A percentile compares a stretch with the other conserved stretches of the same genome.
These are phyloP conservation scores for Coffea humblotiana DNA, from an alignment of 305 asterid genomes.

Conservation along the genomic window DNA sequence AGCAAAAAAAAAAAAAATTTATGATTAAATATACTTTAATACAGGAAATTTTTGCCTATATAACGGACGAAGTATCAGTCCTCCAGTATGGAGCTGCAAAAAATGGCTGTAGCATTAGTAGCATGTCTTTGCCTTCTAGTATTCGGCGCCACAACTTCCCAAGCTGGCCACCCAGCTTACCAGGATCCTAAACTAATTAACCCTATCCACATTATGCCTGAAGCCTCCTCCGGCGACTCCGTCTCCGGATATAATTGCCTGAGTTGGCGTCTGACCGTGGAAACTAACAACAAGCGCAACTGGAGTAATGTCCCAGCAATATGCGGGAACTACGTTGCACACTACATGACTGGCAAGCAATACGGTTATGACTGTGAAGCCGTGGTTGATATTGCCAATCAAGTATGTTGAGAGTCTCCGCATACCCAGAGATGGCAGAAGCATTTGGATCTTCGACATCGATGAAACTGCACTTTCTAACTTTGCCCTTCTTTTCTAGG, in stretches of 20 bases:
- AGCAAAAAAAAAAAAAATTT: no score
- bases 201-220: no score
- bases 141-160: background rate
- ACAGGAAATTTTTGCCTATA: no score
- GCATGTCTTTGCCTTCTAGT: background rate
- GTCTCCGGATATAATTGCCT: constrained; percentile 33
- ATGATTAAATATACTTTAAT: no score
- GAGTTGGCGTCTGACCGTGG: constrained; percentile 51
- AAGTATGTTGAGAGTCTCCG: constrained; percentile 30
- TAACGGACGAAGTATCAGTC: no score
- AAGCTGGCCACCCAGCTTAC: background rate
- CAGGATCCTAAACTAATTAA: background rate
- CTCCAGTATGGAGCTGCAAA: background rate
- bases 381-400: constrained; percentile 43
- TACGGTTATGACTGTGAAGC: constrained; percentile 39
- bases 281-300: constrained; percentile 35
- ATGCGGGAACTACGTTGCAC: constrained; percentile 42
- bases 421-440: constrained; percentile 38
- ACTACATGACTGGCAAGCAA: constrained; percentile 54
- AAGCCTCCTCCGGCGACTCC: constrained; percentile 9
- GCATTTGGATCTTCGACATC: constrained; percentile 57
- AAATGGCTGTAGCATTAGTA: background rate
- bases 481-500: constrained; percentile 44
- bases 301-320: constrained; percentile 40
- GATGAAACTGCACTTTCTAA: constrained; percentile 70